Evolutionary conservation across 2,329 filamentous ascomycete species (phyloP), one percentile per base, ranked within the genome.

Genomic region (Chaetomiaceae sp.): DNA sequence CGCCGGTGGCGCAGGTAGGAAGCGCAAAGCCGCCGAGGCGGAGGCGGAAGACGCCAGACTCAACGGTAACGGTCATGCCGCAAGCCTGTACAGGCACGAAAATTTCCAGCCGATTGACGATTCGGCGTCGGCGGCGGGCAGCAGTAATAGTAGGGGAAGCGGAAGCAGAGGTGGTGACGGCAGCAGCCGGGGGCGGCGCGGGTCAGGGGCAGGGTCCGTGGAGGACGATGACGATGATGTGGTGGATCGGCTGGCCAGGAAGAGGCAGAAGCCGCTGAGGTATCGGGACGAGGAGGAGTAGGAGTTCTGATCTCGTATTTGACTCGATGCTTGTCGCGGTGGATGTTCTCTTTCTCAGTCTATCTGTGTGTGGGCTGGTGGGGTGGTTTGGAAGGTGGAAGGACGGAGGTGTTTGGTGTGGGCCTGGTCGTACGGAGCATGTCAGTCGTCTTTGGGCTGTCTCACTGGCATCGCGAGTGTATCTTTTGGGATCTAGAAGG

Each of bases 181-280:
- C 4, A 22, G 36, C 20, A 17, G 17, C 3, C 46, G 27, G 9
- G 36, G 46, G 2, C 33, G n/a, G n/a, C n/a, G n/a, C n/a, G n/a
- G n/a, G n/a, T n/a, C n/a, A 23, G 15, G 2, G 23, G 47, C 7
- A 17, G 39, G 7, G 25, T 31, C 17, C 44, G 38, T 9, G 51
- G 44, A 55, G 1, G 50, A 53, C 3, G 55, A 50, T 3, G 54
- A 59, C 9, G 52, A 56, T 1, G 53, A 52, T 6, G 38, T 51
- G 29, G 49, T 51, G 20, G 59, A 60, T 37, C 53, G 57, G 23
- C 56, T 53, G 43, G 53, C 55, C 1, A 38, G 61, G 33, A 62
- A 60, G 55, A 56, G 61, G 7, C 57, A 60, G 52, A 63, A 60
- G 47, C 60, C 60, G 17, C 47, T 54, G 20, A 47, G 61, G 46